A percentile compares a stretch with the other conserved stretches of the same genome.
phyloP scores from a whole-genome alignment of 768 basidiomycete species.

The Lentinula boryana region DNA sequence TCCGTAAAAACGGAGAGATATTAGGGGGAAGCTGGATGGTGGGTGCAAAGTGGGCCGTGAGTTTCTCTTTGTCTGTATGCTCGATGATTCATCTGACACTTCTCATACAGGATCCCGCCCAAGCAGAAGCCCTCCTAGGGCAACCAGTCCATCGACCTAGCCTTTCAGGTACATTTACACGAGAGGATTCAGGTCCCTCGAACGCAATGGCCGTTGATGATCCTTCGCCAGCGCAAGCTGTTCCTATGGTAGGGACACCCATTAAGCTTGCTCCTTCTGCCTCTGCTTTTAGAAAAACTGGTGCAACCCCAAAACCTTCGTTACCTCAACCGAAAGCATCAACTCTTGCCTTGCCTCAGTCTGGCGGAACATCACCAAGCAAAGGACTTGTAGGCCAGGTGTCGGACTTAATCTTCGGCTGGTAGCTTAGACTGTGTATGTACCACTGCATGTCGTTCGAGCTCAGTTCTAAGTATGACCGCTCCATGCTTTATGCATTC shows the following conservation, averaged over 20 bases:
- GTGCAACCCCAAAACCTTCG: constrained; percentile 12
- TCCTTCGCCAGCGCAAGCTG: constrained; percentile 24
- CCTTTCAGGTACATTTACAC: constrained; percentile 18
- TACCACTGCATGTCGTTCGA: background rate
- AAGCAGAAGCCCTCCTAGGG: constrained; percentile 47
- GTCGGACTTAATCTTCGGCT: constrained; percentile 77
- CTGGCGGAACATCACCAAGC: constrained; percentile 28
- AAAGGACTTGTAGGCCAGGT: constrained; percentile 70
- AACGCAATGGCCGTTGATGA: constrained; percentile 43
- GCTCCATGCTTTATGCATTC: background rate
- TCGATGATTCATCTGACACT: background rate
- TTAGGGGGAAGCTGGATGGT: constrained; percentile 76
- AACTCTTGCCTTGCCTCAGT: constrained; percentile 12
- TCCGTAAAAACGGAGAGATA: constrained; percentile 79
- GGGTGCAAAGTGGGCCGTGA: constrained; percentile 80
- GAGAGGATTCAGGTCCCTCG: constrained; percentile 17
- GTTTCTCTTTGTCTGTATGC: constrained; percentile 22
- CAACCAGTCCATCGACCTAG: constrained; percentile 11
- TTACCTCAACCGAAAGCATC: constrained; percentile 15
- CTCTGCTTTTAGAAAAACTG: constrained; percentile 59
- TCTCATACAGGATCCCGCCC: constrained; percentile 47
- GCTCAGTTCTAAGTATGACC: background rate
- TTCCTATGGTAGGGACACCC: constrained; percentile 59
- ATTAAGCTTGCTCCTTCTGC: constrained; percentile 67
- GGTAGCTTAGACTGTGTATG: constrained; percentile 36